These are phyloP conservation scores for Seiridium cupressi DNA, from an alignment of 2,329 filamentous ascomycete genomes.

Conservation along the genomic window DNA sequence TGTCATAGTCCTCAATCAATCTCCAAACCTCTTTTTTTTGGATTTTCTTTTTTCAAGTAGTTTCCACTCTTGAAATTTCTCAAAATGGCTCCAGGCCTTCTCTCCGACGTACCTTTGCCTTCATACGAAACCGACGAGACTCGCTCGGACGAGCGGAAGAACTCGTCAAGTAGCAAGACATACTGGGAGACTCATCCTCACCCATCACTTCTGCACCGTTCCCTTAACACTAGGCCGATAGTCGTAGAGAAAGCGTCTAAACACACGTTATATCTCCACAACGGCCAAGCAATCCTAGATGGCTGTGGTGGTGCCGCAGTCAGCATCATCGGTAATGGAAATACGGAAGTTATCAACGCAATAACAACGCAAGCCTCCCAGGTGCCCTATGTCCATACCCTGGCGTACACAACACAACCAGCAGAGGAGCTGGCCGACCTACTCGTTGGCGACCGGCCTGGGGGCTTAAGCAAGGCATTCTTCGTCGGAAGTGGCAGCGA, in stretches of 20 bases:
- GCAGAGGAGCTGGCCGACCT: neutral
- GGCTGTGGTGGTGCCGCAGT: slow-evolving; percentile 73
- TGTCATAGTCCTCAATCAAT: too few species aligned
- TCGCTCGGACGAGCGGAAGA: too few species aligned
- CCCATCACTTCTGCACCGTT: too few species aligned
- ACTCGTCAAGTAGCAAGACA: too few species aligned
- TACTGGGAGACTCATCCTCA: too few species aligned
- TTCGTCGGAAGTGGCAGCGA: slow-evolving; percentile 34
- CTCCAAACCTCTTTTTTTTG: too few species aligned
- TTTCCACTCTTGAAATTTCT: too few species aligned
- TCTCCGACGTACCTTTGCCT: too few species aligned
- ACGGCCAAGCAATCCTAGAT: slow-evolving; percentile 55
- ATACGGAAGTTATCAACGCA: slow-evolving; percentile 57
- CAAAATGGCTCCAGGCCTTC: too few species aligned
- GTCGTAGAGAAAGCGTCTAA: neutral
- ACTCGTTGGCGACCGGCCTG: neutral
- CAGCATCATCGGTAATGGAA: slow-evolving; percentile 67
- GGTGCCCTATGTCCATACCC: slow-evolving; percentile 23
- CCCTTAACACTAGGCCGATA: neutral
- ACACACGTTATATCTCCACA: neutral
- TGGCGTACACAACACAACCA: neutral
- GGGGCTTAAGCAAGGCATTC: neutral
- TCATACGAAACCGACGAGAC: too few species aligned
- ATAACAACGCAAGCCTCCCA: slow-evolving; percentile 48
- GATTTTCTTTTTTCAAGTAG: too few species aligned